phyloP scores from a whole-genome alignment of 768 basidiomycete genomes.

The Trametes elegans region DNA sequence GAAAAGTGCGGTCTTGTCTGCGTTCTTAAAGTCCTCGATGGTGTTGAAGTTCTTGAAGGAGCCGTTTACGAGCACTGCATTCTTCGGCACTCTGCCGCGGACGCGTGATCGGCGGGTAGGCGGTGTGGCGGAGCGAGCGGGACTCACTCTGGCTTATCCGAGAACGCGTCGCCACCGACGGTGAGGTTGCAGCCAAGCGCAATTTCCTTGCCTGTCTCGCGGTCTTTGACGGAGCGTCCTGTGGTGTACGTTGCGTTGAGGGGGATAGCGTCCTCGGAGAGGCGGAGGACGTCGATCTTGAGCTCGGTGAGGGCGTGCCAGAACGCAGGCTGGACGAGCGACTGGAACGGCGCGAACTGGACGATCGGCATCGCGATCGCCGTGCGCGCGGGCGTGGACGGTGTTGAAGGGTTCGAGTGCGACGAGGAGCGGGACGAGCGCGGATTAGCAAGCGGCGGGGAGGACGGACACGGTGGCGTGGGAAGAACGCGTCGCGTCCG shows the following conservation, averaged over 20 bases:
- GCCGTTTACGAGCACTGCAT: constrained; percentile 57
- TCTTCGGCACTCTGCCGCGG: constrained; percentile 40
- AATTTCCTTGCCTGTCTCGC: constrained; percentile 73
- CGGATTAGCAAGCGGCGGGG: background rate
- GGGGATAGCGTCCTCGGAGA: constrained; percentile 69
- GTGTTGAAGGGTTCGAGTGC: background rate
- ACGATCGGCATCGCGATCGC: constrained; percentile 50
- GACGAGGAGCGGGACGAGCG: background rate
- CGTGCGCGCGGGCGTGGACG: background rate
- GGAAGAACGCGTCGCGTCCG: background rate
- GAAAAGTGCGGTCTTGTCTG: constrained; percentile 87
- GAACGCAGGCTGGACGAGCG: constrained; percentile 85
- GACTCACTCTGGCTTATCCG: constrained; percentile 44
- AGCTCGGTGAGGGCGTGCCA: constrained; percentile 88
- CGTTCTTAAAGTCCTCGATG: constrained; percentile 90
- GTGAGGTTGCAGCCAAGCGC: constrained; percentile 66
- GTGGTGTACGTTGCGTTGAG: constrained; percentile 67
- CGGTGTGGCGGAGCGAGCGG: no score
- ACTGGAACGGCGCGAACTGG: constrained; percentile 87
- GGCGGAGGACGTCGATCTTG: constrained; percentile 88
- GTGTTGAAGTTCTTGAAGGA: constrained; percentile 94
- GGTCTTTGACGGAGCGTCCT: constrained; percentile 71
- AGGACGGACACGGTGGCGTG: no score
- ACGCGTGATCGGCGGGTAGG: background rate
- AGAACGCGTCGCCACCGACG: constrained; percentile 66